A percentile compares a stretch with the other conserved stretches of the same genome.
phyloP scores from a whole-genome alignment of 208 protist genomes.

The Crithidia acanthocephali region DNA sequence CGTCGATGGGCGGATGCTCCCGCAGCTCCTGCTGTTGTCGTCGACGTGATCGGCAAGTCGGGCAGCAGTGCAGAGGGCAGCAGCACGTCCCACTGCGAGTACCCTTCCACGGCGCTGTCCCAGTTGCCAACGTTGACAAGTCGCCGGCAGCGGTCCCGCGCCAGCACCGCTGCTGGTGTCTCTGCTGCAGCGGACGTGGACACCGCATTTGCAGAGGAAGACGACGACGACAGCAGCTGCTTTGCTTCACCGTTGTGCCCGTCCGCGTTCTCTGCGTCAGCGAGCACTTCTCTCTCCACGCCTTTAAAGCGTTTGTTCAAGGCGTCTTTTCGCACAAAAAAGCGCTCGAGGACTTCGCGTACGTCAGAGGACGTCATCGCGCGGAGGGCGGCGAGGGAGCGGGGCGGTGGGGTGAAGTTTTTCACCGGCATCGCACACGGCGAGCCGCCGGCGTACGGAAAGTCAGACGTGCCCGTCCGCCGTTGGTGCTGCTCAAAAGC shows the following conservation, averaged over 20 bases:
- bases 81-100: conserved; percentile 51
- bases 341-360: conserved; percentile 60
- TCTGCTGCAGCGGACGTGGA: no score
- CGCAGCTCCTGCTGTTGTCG: neutral
- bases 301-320: conserved; percentile 39
- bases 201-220: neutral
- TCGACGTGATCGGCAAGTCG: neutral
- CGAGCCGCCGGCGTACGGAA: conserved; percentile 32
- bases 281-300: conserved; percentile 1
- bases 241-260: neutral
- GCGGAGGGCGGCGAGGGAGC: conserved; percentile 38
- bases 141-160: conserved; percentile 50
- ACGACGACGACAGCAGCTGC: neutral
- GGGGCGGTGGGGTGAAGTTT: conserved; percentile 15
- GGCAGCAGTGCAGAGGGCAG: conserved; percentile 64
- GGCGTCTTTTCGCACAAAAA: conserved; percentile 53
- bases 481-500: neutral
- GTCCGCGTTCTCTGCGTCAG: neutral
- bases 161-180: conserved; percentile 11
- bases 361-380: conserved; percentile 75
- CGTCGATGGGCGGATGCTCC: neutral
- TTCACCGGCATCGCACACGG: conserved; percentile 28
- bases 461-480: neutral
- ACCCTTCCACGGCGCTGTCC: conserved; percentile 24
- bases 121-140: conserved; percentile 61